Evolutionary conservation across 116 monocot genomes (phyloP), one percentile per base, ranked within the genome.

Genomic region (Zostera marina): DNA sequence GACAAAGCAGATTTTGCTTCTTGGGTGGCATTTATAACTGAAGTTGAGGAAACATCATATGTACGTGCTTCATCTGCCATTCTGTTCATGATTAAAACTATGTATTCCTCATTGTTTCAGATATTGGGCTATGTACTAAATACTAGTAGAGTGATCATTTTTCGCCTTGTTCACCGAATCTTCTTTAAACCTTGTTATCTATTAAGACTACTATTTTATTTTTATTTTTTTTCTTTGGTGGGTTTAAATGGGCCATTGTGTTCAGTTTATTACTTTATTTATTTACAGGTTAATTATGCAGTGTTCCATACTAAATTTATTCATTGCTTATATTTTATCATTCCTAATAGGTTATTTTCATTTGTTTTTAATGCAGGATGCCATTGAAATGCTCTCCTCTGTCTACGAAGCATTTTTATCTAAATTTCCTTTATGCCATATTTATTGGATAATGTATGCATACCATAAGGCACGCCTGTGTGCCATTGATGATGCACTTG

Each of bases 371-470:
- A 13, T 79, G 63, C 79, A 94, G 88, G 72, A 73, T 74, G 77
- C 81, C 60, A 73, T 73, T 44, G 54, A 62, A 17, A 60, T 42
- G 49, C 74, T 85, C 45, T 61, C 72, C 49, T 42, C 73, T 47
- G 75, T 83, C 54, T 88, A 85, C 63, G 77, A 88, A 42, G 63
- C 68, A 5, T 85, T 94, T 62, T 66, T 94, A 60, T 70, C 59
- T 5, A 73, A 94, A 61, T 88, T 75, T 74, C 94, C 94, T 19
- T 72, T 88, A 52, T 94, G 82, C 61, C 76, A 73, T 82, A 79
- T 69, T 53, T 94, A 77, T 23, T 94, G 94, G 94, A 68, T 59
- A 53, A 94, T 77, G 55, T 94, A 84, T 76, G 84, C 72, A 25
- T 53, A 62, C 16, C 84, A 85, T 47, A 73, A 66, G 61, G 75